These are phyloP conservation scores for Ceratocystis colombiana DNA, from an alignment of 2,329 filamentous ascomycete species.

Conservation along the genomic window DNA sequence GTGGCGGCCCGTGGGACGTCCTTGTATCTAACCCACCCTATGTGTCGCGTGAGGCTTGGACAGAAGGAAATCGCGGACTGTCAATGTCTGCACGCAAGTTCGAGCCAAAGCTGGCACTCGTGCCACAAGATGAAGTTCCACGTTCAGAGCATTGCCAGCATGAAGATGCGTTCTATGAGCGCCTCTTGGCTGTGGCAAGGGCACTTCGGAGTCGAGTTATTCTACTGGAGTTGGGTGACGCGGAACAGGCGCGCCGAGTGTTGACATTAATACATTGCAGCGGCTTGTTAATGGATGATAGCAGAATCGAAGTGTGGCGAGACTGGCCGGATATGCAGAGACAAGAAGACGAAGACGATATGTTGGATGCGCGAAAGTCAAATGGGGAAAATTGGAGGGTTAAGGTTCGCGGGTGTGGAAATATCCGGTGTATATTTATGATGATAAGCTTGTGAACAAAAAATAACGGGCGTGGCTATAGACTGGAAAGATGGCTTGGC, in stretches of 20 bases:
- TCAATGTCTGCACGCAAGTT: constrained; percentile 70
- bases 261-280: constrained; percentile 35
- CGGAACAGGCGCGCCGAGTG: constrained; percentile 53
- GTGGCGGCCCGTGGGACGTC: constrained; percentile 43
- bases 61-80: constrained; percentile 34
- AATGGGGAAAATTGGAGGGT: constrained; percentile 11
- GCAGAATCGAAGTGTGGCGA: constrained; percentile 57
- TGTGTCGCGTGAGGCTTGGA: constrained; percentile 50
- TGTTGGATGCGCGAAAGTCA: constrained; percentile 1
- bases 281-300: constrained; percentile 25
- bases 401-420: constrained; percentile 20
- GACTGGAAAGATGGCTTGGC: background rate
- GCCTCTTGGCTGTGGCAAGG: constrained; percentile 48
- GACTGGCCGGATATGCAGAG: constrained; percentile 46
- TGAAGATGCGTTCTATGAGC: constrained; percentile 56
- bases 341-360: constrained; percentile 4
- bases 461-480: too few relatives aligned
- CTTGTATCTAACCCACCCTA: constrained; percentile 88
- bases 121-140: constrained; percentile 38
- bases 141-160: constrained; percentile 31
- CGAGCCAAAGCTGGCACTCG: constrained; percentile 72
- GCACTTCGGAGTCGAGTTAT: constrained; percentile 44
- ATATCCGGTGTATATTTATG: constrained; percentile 24
- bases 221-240: constrained; percentile 62
- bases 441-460: constrained; percentile 12